Percentiles rank a stretch among this genome's conserved stretches.
phyloP scores from a whole-genome alignment of 2,329 filamentous ascomycete genomes.

The Pyricularia grisea region DNA sequence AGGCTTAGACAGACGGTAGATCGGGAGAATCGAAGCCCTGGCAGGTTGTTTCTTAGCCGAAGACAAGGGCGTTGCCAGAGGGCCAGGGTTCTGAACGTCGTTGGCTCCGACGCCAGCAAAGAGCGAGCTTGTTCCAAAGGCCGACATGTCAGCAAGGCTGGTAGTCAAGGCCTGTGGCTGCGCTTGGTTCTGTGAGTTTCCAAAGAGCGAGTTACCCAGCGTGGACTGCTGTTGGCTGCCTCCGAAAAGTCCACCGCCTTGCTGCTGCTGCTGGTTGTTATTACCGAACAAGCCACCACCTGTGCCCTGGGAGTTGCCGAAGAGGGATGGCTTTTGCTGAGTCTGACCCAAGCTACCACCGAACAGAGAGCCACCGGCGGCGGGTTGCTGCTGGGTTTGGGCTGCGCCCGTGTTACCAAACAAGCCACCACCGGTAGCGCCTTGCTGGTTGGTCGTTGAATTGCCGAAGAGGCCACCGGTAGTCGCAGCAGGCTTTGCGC shows the following conservation, averaged over 20 bases:
- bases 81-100: slow-evolving; percentile 66
- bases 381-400: slow-evolving; percentile 25
- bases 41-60: slow-evolving; percentile 59
- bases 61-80: slow-evolving; percentile 81
- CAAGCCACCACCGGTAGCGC: slow-evolving; percentile 32
- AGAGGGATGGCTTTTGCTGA: slow-evolving; percentile 46
- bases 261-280: slow-evolving; percentile 32
- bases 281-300: slow-evolving; percentile 46
- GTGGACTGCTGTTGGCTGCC: slow-evolving; percentile 37
- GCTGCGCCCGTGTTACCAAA: slow-evolving; percentile 35
- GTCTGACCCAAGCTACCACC: slow-evolving; percentile 35
- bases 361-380: slow-evolving; percentile 34
- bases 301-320: slow-evolving; percentile 35
- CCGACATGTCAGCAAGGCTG: slow-evolving; percentile 73
- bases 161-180: slow-evolving; percentile 63
- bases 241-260: slow-evolving; percentile 35
- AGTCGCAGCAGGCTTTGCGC: slow-evolving; percentile 26
- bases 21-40: slow-evolving; percentile 69
- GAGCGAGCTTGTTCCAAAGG: slow-evolving; percentile 81
- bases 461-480: slow-evolving; percentile 41
- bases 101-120: slow-evolving; percentile 63
- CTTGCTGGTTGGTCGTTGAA: slow-evolving; percentile 23
- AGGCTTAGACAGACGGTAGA: slow-evolving; percentile 78
- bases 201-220: slow-evolving; percentile 49
- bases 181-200: slow-evolving; percentile 37